Conservation (phyloP, 2,329 filamentous ascomycete species). For the Waltergamsia citrina region DNA sequence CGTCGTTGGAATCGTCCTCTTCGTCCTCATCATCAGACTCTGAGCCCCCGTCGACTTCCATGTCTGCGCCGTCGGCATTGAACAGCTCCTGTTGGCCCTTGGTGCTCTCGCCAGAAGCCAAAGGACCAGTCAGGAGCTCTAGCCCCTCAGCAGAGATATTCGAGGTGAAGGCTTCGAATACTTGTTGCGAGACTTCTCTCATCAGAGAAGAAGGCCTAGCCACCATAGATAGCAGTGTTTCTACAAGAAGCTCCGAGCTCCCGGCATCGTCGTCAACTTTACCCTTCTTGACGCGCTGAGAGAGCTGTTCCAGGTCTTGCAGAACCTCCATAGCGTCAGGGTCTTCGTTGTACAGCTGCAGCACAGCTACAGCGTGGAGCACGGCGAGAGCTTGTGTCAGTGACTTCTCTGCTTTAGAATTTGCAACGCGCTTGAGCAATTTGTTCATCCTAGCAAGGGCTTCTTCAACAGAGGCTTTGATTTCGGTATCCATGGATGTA, state of each 20-base stretch:
- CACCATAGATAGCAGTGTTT: conserved; percentile 83
- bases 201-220: conserved; percentile 78
- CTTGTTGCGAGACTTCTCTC: conserved; percentile 77
- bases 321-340: conserved; percentile 76
- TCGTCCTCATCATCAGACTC: conserved; percentile 31
- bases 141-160: conserved; percentile 67
- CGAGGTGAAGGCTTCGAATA: conserved; percentile 73
- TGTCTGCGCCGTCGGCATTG: conserved; percentile 45
- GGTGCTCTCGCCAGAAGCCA: conserved; percentile 70
- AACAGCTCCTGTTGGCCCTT: conserved; percentile 84
- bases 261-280: conserved; percentile 34
- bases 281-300: conserved; percentile 50
- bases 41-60: conserved; percentile 8
- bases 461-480: conserved; percentile 40
- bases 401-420: conserved; percentile 23
- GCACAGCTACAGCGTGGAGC: conserved; percentile 72
- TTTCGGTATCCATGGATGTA: conserved; percentile 45
- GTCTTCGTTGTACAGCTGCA: conserved; percentile 87
- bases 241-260: conserved; percentile 66
- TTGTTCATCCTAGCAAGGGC: conserved; percentile 43
- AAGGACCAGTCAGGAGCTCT: conserved; percentile 54
- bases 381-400: conserved; percentile 61
- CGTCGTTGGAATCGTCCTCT: conserved; percentile 1
- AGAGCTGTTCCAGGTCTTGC: conserved; percentile 70
- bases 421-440: conserved; percentile 32